Evolutionary conservation across 1,139 yeast genomes (phyloP).

Genomic region (Saccharomyces hybrid): DNA sequence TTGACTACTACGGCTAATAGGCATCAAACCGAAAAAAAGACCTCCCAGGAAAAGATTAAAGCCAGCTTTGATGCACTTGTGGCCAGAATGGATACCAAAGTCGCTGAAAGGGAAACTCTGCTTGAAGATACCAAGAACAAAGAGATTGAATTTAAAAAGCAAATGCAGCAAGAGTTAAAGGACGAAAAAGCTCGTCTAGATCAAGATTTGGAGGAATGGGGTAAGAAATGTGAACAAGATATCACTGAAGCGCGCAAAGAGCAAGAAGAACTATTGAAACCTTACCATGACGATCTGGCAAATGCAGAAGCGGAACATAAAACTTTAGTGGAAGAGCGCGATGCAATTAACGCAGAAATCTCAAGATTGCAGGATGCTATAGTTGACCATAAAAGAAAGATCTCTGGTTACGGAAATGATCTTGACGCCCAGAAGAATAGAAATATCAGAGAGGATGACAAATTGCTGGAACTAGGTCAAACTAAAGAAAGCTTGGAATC

Average conservation of each 20-base stretch:
- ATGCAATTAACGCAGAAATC: slow-evolving; percentile 20
- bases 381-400: slow-evolving; percentile 21
- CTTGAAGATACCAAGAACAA: slow-evolving; percentile 20
- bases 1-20: slow-evolving; percentile 22
- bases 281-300: slow-evolving; percentile 24
- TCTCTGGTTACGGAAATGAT: slow-evolving; percentile 20
- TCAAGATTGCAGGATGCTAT: slow-evolving; percentile 20
- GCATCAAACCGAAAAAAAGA: slow-evolving; percentile 26
- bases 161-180: slow-evolving; percentile 17
- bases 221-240: slow-evolving; percentile 33
- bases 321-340: slow-evolving; percentile 21
- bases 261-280: slow-evolving; percentile 23
- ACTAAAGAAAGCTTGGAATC: slow-evolving; percentile 14
- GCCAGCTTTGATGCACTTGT: slow-evolving; percentile 27
- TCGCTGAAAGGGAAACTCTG: slow-evolving; percentile 29
- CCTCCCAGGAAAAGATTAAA: slow-evolving; percentile 19
- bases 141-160: slow-evolving; percentile 25
- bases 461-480: slow-evolving; percentile 14
- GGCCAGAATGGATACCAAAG: slow-evolving; percentile 22
- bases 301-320: slow-evolving; percentile 26
- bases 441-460: slow-evolving; percentile 18
- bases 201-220: slow-evolving; percentile 27
- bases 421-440: slow-evolving; percentile 19
- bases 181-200: slow-evolving; percentile 15
- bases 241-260: slow-evolving; percentile 24